phyloP scores from a whole-genome alignment of 179 eudicot species.

The Spinacia oleracea region DNA sequence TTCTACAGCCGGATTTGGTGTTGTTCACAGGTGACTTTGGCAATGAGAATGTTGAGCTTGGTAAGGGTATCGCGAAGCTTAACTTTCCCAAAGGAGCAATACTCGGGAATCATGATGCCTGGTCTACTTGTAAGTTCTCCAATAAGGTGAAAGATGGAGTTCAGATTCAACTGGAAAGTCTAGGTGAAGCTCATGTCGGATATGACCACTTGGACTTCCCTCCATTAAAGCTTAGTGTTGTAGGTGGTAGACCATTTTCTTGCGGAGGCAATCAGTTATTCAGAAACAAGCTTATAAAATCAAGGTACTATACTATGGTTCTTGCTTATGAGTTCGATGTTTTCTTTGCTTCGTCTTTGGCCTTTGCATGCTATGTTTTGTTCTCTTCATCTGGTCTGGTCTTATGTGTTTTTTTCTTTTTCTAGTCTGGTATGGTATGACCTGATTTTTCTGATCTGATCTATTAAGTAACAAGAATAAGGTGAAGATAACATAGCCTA shows the following conservation, averaged over 20 bases:
- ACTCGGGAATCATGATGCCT: conserved; percentile 88
- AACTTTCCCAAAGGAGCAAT: conserved; percentile 68
- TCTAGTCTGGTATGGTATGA: too few relatives aligned
- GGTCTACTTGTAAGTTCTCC: conserved; percentile 41
- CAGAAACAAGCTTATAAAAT: conserved; percentile 60
- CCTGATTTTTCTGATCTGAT: too few relatives aligned
- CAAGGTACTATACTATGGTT: conserved; percentile 42
- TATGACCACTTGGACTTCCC: conserved; percentile 74
- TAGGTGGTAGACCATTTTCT: conserved; percentile 96
- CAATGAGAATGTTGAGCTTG: conserved; percentile 83
- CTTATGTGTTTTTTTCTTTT: too few relatives aligned
- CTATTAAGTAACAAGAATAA: too few relatives aligned
- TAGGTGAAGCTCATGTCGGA: conserved; percentile 85
- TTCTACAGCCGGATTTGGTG: conserved; percentile 91
- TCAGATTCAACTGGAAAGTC: conserved; percentile 82
- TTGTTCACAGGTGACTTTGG: conserved; percentile 95
- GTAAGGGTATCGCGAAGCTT: conserved; percentile 55
- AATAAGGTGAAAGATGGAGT: conserved; percentile 56
- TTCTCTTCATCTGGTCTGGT: too few relatives aligned
- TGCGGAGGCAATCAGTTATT: conserved; percentile 57
- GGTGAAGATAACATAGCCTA: too few relatives aligned
- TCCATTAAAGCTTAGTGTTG: conserved; percentile 67
- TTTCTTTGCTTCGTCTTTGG: not conserved
- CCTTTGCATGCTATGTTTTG: too few relatives aligned
- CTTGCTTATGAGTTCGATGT: too few relatives aligned